Evolutionary conservation across 2,329 filamentous ascomycete species (phyloP), one percentile per base, ranked within the genome.

Genomic region (Zelopaecilomyces penicillatus): DNA sequence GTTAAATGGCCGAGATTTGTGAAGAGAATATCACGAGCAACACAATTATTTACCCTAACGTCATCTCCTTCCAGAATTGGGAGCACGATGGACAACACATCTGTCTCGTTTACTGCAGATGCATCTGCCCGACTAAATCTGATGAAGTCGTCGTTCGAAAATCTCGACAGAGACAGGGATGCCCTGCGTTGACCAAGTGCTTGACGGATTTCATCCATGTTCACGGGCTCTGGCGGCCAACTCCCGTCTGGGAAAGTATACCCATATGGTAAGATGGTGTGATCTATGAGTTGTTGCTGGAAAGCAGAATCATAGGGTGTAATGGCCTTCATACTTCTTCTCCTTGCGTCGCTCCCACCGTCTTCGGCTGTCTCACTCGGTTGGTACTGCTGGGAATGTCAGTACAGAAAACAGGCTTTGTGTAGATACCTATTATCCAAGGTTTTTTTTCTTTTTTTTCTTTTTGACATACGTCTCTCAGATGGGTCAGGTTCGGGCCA

Each of bases 121-220:
- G 44, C 49, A 48, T 63, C 55, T 42, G 49, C 55, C 26, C 43
- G 33, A 36, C 48, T 32, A 43, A 69, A 68, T 30, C 56, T 51
- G 31, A 49, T 30, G 27, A 61, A 66, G 1, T 55, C 54, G 27
- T 53, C 52, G 9, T 64, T 52, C 0, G 61, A 53, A 46, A 66
- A 67, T 12, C 46, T 43, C n/a, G 60, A 63, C 26, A 59, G 58
- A 6, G 63, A 68, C 45, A 69, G 61, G 9, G 65, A 69, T 37
- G 12, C 26, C 37, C 52, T 45, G 7, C 34, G 50, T 28, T 42
- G 45, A 8, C 37, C 29, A 3, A 55, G 37, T 7, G 29, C 47
- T 39, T 27, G 28, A 3, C 29, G 12, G 4, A 57, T 57, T 6
- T 57, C 52, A 5, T 50, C 44, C 7, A 52, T 44, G 12, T 56